These are phyloP conservation scores for Isabelozyma heimii DNA, from an alignment of 805 yeast species.

Conservation along the genomic window DNA sequence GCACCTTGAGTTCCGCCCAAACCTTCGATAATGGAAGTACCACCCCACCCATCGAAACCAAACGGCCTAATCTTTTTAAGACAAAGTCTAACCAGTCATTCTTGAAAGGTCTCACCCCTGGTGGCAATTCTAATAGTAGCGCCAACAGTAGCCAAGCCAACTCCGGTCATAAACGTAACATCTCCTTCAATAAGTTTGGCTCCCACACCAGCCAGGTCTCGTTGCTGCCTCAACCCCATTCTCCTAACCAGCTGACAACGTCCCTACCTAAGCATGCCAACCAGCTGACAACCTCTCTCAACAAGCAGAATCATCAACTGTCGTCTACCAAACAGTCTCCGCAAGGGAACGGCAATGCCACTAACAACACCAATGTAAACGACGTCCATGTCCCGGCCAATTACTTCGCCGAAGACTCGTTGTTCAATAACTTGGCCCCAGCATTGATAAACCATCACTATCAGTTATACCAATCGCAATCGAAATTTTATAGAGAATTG, in stretches of 20 bases:
- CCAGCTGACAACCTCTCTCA: background rate
- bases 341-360: background rate
- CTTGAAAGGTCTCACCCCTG: conserved; percentile 1
- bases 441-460: conserved; percentile 35
- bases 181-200: conserved; percentile 8
- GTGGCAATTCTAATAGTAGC: conserved; percentile 1
- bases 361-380: conserved; percentile 2
- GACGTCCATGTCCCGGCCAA: conserved; percentile 17
- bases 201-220: background rate
- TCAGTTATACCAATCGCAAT: conserved; percentile 19
- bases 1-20: conserved; percentile 4
- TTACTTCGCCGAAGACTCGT: conserved; percentile 15
- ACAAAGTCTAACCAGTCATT: conserved; percentile 16
- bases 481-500: conserved; percentile 31
- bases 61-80: conserved; percentile 22
- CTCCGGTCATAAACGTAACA: conserved; percentile 10
- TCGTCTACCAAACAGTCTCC: background rate
- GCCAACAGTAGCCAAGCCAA: background rate
- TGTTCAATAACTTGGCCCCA: conserved; percentile 28
- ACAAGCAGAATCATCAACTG: background rate
- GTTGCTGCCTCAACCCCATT: conserved; percentile 1
- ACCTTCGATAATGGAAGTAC: conserved; percentile 2
- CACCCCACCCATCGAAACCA: conserved; percentile 5
- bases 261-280: background rate
- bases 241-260: background rate